Evolutionary conservation across 345 rosid species (phyloP), one percentile per base, ranked within the genome.

Genomic region (Lagerstroemia speciosa): DNA sequence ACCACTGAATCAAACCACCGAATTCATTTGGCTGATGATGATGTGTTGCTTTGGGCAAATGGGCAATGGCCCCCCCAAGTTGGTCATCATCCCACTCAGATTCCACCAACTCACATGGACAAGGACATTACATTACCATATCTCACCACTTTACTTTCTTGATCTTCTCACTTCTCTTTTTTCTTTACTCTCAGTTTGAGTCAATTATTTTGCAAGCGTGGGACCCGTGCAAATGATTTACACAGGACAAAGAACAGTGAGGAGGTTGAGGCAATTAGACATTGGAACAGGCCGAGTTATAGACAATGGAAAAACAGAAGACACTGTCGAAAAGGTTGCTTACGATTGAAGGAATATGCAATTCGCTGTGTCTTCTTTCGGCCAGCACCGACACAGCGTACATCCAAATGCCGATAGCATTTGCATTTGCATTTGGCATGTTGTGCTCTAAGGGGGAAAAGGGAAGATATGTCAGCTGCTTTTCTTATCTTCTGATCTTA

Each of bases 41-140:
- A 26, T 55, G 63, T 8, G 19, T 30, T 27, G 63, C 29, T 57
- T 58, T 6, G 63, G 34, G 34, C 29, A 58, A 17, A 3, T 9
- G 63, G 34, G 16, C 34, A 69, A 61, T 46, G 76, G 68, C 71
- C 64, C 69, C 71, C 24, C 12, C 77, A 68, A 53, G 72, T 72
- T n/a, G n/a, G 75, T 69, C 72, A 48, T 69, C 66, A 58, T 75
- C 83, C 89, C 24, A 76, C 78, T 82, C 82, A 77, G 71, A 83
- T 70, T 68, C 83, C 84, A 85, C 79, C 61, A 43, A 30, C 1
- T 3, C 34, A 48, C 5, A 20, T 1, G 4, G 46, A 41, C 16
- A 14, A 15, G 50, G 50, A 45, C 16, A 45, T 11, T 11, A 45
- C 16, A 11, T 45, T 45, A 45, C 15, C 50, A 15, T 45, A 17